Evolutionary conservation across 1,284 basidiomycete species (phyloP), one percentile per base, ranked within the genome.

Genomic region (Puccinia triticina): DNA sequence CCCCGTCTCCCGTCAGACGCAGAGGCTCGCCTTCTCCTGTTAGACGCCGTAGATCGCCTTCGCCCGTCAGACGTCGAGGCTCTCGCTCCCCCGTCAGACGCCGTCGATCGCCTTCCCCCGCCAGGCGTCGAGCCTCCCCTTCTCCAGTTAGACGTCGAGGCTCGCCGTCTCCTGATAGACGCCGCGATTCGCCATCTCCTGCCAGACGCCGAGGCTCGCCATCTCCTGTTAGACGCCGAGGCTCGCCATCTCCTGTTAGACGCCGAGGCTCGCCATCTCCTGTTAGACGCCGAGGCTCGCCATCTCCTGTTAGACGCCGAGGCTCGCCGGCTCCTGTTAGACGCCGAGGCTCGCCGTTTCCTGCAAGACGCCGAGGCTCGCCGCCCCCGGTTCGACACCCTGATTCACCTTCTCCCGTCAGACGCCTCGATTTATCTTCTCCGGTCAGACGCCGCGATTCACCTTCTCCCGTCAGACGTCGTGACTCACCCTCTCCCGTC

Each of bases 241-340:
- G 29, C 7, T 46, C 66, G 7, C 32, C 43, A 23, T 69, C 66
- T 2, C 66, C 66, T 8, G 21, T n/a, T 23, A 43, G 66, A 23
- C 66, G 66, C 40, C 66, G 66, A 2, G 59, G 59, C 10, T 61
- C 59, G 8, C 59, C 59, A 26, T 26, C 59, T 18, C 59, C 59
- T 18, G 55, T 59, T 18, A 61, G 59, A 61, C 59, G 59, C 59
- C 59, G 59, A 61, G 37, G 66, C 3, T 69, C 66, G 12, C 66
- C 66, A 1, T 69, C 66, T 29, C 66, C 66, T 16, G 40, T 48
- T n/a, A 69, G 66, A 29, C 66, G 66, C 66, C 34, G 66, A 11
- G 37, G 40, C 11, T 69, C 66, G 11, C 66, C 66, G 3, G 12
- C 34, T 48, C 66, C 66, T n/a, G 66, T 48, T 29, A 43, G 66